A percentile compares a stretch with the other conserved stretches of the same genome.
Conservation (phyloP, 768 basidiomycete species). For the Glaciozyma antarctica region DNA sequence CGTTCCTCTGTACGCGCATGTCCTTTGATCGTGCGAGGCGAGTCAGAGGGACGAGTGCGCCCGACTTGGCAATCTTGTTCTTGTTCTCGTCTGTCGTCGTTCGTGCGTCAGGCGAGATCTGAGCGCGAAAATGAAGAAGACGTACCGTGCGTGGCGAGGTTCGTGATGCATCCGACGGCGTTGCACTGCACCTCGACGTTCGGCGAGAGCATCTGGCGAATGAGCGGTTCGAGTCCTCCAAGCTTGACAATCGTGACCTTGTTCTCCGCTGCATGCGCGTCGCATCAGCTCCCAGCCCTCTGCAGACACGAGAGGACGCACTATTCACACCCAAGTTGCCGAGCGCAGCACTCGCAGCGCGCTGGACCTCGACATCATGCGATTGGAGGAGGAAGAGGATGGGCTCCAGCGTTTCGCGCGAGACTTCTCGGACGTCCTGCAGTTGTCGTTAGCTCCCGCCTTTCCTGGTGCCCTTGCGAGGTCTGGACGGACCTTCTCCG, state of each 20-base stretch:
- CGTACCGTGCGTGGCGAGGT: slow-evolving; percentile 92
- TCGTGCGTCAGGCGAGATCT: background rate
- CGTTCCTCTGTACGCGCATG: slow-evolving; percentile 98
- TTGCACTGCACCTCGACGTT: slow-evolving; percentile 99
- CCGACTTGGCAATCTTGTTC: slow-evolving; percentile 98
- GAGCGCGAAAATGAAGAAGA: slow-evolving; percentile 14
- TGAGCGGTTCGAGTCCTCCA: slow-evolving; percentile 92
- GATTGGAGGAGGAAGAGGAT: slow-evolving; percentile 93
- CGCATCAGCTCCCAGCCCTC: background rate
- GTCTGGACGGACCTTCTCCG: slow-evolving; percentile 56
- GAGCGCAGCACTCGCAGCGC: slow-evolving; percentile 92
- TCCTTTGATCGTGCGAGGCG: slow-evolving; percentile 94
- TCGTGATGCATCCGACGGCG: slow-evolving; percentile 97
- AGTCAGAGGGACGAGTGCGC: slow-evolving; percentile 93
- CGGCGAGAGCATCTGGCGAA: slow-evolving; percentile 96
- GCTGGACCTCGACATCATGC: slow-evolving; percentile 97
- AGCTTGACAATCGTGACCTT: slow-evolving; percentile 97
- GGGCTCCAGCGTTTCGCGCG: slow-evolving; percentile 92
- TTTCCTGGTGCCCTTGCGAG: background rate
- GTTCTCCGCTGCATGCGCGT: slow-evolving; percentile 66
- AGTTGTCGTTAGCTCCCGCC: background rate
- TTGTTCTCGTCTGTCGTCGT: slow-evolving; percentile 83
- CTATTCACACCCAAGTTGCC: slow-evolving; percentile 98
- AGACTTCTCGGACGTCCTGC: slow-evolving; percentile 83
- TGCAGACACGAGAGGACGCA: slow-evolving; percentile 38